Conservation (phyloP, 805 yeast species). For the Candida hungchunana region DNA sequence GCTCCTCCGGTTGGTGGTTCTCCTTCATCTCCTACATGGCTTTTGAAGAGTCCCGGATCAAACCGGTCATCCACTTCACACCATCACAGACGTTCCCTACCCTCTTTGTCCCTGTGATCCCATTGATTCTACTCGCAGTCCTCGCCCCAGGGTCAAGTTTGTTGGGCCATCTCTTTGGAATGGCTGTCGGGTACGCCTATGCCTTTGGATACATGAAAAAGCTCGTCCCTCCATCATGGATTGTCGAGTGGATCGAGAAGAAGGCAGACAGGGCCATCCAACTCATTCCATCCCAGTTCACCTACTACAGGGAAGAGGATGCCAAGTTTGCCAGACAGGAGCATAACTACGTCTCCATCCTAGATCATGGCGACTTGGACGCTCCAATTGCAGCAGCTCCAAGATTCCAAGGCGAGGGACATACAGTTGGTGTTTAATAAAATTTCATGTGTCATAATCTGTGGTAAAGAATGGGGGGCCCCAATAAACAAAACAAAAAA, state of each 20-base stretch:
- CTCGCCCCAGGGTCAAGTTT: slow-evolving; percentile 65
- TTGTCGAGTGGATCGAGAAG: slow-evolving; percentile 60
- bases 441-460: too few relatives aligned
- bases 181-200: slow-evolving; percentile 61
- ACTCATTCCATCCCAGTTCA: slow-evolving; percentile 48
- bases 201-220: slow-evolving; percentile 52
- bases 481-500: too few relatives aligned
- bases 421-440: slow-evolving; percentile 4
- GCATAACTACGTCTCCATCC: slow-evolving; percentile 28
- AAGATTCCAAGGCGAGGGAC: slow-evolving; percentile 24
- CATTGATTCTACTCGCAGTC: slow-evolving; percentile 45
- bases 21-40: slow-evolving; percentile 60
- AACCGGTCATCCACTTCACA: slow-evolving; percentile 38
- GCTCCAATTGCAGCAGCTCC: slow-evolving; percentile 1
- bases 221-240: slow-evolving; percentile 61
- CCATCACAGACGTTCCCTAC: slow-evolving; percentile 53
- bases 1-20: slow-evolving; percentile 72
- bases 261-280: slow-evolving; percentile 47
- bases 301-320: slow-evolving; percentile 57
- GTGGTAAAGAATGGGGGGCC: too few relatives aligned
- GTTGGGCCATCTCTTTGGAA: slow-evolving; percentile 69
- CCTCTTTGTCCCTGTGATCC: slow-evolving; percentile 48
- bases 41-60: slow-evolving; percentile 37
- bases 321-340: slow-evolving; percentile 42
- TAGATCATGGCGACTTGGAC: slow-evolving; percentile 6